Evolutionary conservation across 345 rosid species (phyloP).

Genomic region (rapeseed (Brassica napus)): Da-Ae NC_063441.1:995001-995500

Average conservation of each 20-base stretch:
- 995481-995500: conserved; percentile 29
- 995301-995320: conserved; percentile 72
- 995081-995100: conserved; percentile 70
- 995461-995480: background rate
- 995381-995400: background rate
- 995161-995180: conserved; percentile 54
- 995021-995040: conserved; percentile 74
- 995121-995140: background rate
- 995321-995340: conserved; percentile 18
- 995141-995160: background rate
- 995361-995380: background rate
- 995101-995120: conserved; percentile 46
- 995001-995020: background rate
- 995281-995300: conserved; percentile 56
- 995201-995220: conserved; percentile 87
- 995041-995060: conserved; percentile 53
- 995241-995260: conserved; percentile 66
- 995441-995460: conserved; percentile 31
- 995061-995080: conserved; percentile 67
- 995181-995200: conserved; percentile 71
- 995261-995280: conserved; percentile 62
- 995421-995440: background rate
- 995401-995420: conserved; percentile 3
- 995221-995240: conserved; percentile 90
- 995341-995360: background rate